phyloP scores from a whole-genome alignment of 345 rosid genomes.

The Draba incana region DNA sequence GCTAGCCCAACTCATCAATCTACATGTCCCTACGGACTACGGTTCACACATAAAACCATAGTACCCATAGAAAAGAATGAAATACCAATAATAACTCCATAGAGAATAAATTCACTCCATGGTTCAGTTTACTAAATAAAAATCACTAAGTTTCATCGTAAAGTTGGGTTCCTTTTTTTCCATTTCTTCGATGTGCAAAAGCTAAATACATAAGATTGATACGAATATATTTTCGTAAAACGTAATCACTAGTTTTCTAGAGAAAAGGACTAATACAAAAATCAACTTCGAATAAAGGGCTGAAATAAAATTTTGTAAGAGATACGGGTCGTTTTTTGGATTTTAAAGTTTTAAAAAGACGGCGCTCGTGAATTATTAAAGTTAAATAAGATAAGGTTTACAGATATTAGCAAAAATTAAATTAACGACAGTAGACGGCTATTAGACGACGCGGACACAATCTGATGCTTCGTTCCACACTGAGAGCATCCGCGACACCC shows the following conservation, averaged over 20 bases:
- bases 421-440: slow-evolving; percentile 22
- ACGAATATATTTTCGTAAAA: slow-evolving; percentile 13
- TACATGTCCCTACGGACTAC: slow-evolving; percentile 3
- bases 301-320: not conserved
- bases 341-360: slow-evolving; percentile 23
- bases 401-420: not conserved
- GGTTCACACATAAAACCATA: slow-evolving; percentile 21
- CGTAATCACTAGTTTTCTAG: not conserved
- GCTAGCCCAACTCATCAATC: slow-evolving; percentile 26
- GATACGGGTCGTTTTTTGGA: not conserved
- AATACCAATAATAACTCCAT: not conserved
- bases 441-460: not conserved
- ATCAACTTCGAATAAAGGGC: slow-evolving; percentile 14
- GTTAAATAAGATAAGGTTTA: slow-evolving; percentile 26
- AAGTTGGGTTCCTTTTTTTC: not conserved
- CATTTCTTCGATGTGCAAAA: not conserved
- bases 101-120: slow-evolving; percentile 15
- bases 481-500: no score
- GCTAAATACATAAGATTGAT: not conserved
- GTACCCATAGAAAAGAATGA: slow-evolving; percentile 7
- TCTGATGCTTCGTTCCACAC: slow-evolving; percentile 12
- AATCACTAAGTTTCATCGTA: no score
- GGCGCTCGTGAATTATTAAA: slow-evolving; percentile 40
- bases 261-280: not conserved
- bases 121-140: slow-evolving; percentile 1